These are phyloP conservation scores for Serendipita vermifera DNA, from an alignment of 768 basidiomycete genomes.

Conservation along the genomic window DNA sequence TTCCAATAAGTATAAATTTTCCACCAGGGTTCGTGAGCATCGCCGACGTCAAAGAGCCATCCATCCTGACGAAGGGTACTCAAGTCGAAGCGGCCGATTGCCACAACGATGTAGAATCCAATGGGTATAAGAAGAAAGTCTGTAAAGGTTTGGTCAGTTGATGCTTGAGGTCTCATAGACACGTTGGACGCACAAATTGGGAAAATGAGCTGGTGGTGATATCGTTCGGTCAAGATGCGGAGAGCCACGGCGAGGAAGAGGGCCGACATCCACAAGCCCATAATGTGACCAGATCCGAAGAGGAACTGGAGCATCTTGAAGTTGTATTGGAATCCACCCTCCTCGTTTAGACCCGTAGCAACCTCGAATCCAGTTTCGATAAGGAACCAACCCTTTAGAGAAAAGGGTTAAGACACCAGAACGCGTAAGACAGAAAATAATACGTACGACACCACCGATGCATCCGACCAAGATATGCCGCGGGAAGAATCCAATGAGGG, in stretches of 20 bases:
- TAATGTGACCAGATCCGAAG: constrained; percentile 47
- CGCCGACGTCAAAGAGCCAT: constrained; percentile 77
- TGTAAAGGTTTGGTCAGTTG: constrained; percentile 19
- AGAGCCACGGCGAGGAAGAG: constrained; percentile 62
- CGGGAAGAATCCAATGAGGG: constrained; percentile 89
- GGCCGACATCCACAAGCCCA: constrained; percentile 70
- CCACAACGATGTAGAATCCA: constrained; percentile 72
- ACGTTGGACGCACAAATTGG: constrained; percentile 54
- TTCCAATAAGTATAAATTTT: constrained; percentile 72
- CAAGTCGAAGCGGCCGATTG: constrained; percentile 48
- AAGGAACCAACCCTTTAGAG: constrained; percentile 50
- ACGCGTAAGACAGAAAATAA: not conserved
- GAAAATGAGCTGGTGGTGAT: constrained; percentile 81
- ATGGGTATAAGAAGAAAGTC: constrained; percentile 72
- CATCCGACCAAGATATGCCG: constrained; percentile 86
- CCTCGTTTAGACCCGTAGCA: constrained; percentile 60
- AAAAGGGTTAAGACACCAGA: constrained; percentile 4
- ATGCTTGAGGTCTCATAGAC: not conserved
- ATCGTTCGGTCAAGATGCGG: constrained; percentile 64
- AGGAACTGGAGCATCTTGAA: constrained; percentile 54
- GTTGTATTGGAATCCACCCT: constrained; percentile 59
- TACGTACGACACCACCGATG: constrained; percentile 27
- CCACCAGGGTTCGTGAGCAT: constrained; percentile 51
- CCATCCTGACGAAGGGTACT: constrained; percentile 45
- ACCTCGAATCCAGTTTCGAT: constrained; percentile 83